Percentiles rank a stretch among this genome's conserved stretches.
These are phyloP conservation scores for Leccinum rimulosum DNA, from an alignment of 768 basidiomycete species.

Conservation along the genomic window DNA sequence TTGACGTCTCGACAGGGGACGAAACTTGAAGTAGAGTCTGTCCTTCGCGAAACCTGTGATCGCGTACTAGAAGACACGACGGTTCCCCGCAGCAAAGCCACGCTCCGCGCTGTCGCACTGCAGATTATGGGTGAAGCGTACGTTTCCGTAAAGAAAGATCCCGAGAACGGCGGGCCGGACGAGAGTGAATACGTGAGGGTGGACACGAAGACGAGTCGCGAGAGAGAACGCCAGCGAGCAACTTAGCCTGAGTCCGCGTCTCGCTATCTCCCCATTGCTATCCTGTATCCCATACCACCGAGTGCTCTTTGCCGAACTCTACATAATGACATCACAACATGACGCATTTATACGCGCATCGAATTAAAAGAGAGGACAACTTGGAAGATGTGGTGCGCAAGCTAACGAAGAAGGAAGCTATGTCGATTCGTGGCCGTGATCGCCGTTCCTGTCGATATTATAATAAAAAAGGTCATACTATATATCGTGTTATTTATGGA, in stretches of 20 bases:
- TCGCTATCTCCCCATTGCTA: background rate
- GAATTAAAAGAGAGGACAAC: background rate
- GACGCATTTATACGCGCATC: background rate
- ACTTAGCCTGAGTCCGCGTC: conserved; percentile 5
- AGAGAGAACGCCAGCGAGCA: conserved; percentile 35
- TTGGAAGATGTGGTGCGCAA: background rate
- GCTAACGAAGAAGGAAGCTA: background rate
- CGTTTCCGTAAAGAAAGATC: conserved; percentile 64
- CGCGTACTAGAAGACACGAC: conserved; percentile 62
- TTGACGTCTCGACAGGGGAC: conserved; percentile 54
- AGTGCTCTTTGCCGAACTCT: background rate
- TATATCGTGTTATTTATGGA: no score
- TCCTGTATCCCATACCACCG: conserved; percentile 11
- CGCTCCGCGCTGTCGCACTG: conserved; percentile 75
- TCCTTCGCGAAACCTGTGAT: conserved; percentile 87
- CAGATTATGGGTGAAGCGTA: conserved; percentile 85
- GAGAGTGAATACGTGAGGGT: conserved; percentile 82
- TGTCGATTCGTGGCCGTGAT: background rate
- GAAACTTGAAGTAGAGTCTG: conserved; percentile 88
- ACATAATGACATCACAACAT: background rate
- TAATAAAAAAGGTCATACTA: background rate
- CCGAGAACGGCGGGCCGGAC: conserved; percentile 37
- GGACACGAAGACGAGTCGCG: conserved; percentile 68
- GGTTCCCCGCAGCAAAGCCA: conserved; percentile 54
- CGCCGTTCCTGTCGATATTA: background rate